These are phyloP conservation scores for Striga hermonthica DNA, from an alignment of 305 asterid species.

Conservation along the genomic window DNA sequence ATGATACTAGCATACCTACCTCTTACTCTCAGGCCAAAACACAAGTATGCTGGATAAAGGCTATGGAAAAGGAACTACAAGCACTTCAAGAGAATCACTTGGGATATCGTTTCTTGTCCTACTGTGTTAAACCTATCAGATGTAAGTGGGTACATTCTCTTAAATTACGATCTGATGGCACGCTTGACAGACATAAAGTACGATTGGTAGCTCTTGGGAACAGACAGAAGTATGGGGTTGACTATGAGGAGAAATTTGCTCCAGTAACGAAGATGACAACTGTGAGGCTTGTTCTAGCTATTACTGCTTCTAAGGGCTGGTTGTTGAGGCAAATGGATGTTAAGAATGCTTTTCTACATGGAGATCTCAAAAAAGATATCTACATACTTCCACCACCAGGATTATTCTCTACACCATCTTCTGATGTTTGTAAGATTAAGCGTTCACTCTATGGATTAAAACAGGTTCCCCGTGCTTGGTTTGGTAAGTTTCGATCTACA, in stretches of 20 bases:
- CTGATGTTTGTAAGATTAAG: background rate
- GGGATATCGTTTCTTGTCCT: constrained; percentile 5
- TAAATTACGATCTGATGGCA: background rate
- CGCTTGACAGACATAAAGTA: background rate
- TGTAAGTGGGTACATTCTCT: constrained; percentile 18
- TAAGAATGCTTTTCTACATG: background rate
- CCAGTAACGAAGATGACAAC: constrained; percentile 1
- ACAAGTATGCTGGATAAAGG: background rate
- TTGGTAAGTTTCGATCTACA: constrained; percentile 1
- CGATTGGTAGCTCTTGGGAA: constrained; percentile 6
- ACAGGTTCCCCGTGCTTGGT: background rate
- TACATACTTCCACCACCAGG: background rate
- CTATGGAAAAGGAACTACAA: background rate
- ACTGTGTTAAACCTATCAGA: background rate
- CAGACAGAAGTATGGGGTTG: background rate
- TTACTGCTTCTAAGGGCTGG: background rate
- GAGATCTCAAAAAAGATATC: background rate
- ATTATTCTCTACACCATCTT: background rate
- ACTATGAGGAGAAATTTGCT: constrained; percentile 5
- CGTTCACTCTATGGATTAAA: background rate
- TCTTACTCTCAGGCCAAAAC: background rate
- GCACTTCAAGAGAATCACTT: constrained; percentile 2
- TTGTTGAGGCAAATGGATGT: background rate
- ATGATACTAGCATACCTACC: background rate
- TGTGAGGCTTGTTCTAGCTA: background rate